These are phyloP conservation scores for Gracilariopsis chorda DNA, from an alignment of 23 red algal genomes.

Conservation along the genomic window DNA sequence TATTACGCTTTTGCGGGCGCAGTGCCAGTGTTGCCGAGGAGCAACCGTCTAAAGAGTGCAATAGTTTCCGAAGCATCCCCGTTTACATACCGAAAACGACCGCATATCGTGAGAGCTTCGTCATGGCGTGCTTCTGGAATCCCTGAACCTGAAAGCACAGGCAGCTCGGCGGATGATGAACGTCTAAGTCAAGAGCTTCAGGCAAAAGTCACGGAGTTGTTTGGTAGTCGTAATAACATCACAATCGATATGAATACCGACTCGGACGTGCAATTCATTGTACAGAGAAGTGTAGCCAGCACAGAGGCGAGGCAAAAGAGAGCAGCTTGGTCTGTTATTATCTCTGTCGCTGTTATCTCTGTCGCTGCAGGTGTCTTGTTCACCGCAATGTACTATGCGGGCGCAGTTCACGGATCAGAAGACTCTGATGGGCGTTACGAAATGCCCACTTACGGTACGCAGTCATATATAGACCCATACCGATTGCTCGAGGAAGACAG, in stretches of 20 bases:
- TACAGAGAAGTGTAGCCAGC: neutral
- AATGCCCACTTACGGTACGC: conserved; percentile 45
- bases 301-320: neutral
- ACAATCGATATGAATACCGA: conserved; percentile 44
- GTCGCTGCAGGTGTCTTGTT: conserved; percentile 13
- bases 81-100: neutral
- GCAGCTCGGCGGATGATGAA: conserved; percentile 40
- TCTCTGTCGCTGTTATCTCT: conserved; percentile 35
- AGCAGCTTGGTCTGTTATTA: conserved; percentile 20
- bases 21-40: too few relatives aligned
- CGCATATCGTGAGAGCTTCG: neutral
- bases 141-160: neutral
- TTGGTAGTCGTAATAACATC: conserved; percentile 42
- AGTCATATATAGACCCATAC: conserved; percentile 48
- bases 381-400: conserved; percentile 23
- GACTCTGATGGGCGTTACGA: conserved; percentile 32
- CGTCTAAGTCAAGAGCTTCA: conserved; percentile 16
- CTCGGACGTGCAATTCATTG: conserved; percentile 44
- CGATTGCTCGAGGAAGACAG: conserved; percentile 16
- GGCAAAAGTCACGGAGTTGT: conserved; percentile 49
- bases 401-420: conserved; percentile 34
- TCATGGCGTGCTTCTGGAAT: conserved; percentile 33
- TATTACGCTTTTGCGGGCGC: too few relatives aligned
- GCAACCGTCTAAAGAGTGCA: too few relatives aligned
- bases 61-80: neutral